Base-by-base conservation (phyloP, 768 basidiomycete genomes). In the Chlorophyllum brunneum region DNA sequence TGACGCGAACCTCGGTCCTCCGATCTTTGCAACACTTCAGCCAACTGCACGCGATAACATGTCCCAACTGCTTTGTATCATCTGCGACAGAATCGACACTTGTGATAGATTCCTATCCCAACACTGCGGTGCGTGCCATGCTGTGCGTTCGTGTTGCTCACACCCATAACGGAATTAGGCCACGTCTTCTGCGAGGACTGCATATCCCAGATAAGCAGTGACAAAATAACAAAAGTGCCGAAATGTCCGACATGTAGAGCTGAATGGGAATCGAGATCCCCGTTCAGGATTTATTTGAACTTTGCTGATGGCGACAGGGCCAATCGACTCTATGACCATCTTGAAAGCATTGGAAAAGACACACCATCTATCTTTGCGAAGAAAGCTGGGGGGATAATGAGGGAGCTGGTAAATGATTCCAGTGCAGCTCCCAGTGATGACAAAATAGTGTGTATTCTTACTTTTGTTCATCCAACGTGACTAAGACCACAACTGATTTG, bases 101-200 rank as follows among this genome's bases (percentile, higher is more conserved):
- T 16, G 15, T 5, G 34, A 36, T 36, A 16, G 11, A 36, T 36
- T 36, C 9, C 13, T 36, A 36, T 13, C 15, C 5, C 34, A 36
- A 36, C 13, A n/a, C 6, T 36, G 34, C 16, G 34, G 34, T 36
- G 34, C 34, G 11, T n/a, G n/a, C n/a, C n/a, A 36, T 36, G 6
- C 11, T 36, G 34, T 36, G 15, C 5, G 5, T 36, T 7, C 16
- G 34, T 15, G 34, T 36, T 15, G 11, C 34, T 36, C 1, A 36
- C 6, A 13, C 15, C 16, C 33, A 36, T 36, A 6, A 16, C 11
- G 20, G 11, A n/a, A n/a, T 27, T 20, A 53, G 51, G 51, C 3
- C 51, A 53, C 36, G 44, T 38, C 7, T 53, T 53, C 43, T 53
- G 51, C 27, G 27, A 40, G n/a, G 43, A 45, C 29, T 53, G 51